These are phyloP conservation scores for Stylonectria norvegica DNA, from an alignment of 2,329 filamentous ascomycete genomes.

Conservation along the genomic window DNA sequence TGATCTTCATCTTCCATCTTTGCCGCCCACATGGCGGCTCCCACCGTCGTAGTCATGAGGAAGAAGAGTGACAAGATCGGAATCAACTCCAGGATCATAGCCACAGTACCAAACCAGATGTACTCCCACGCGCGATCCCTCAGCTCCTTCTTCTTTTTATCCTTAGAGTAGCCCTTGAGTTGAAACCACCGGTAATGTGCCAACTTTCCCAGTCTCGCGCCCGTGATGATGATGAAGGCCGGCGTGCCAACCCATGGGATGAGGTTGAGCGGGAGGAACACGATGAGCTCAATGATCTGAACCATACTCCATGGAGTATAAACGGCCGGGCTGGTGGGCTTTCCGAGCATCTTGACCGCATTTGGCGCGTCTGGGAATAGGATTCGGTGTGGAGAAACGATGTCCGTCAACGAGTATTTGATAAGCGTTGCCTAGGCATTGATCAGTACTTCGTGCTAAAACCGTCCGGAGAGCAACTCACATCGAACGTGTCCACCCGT, in stretches of 20 bases:
- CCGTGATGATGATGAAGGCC: constrained; percentile 83
- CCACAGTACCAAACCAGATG: constrained; percentile 87
- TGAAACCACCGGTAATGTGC: constrained; percentile 91
- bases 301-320: constrained; percentile 87
- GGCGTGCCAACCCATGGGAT: constrained; percentile 80
- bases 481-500: constrained; percentile 80
- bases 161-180: constrained; percentile 69
- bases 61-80: constrained; percentile 93
- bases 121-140: constrained; percentile 73
- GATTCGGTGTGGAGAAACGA: constrained; percentile 65
- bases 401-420: constrained; percentile 64
- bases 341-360: constrained; percentile 76
- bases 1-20: constrained; percentile 63
- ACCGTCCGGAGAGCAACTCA: constrained; percentile 36
- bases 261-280: constrained; percentile 80
- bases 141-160: constrained; percentile 69
- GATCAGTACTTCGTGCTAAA: constrained; percentile 6
- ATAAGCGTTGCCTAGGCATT: constrained; percentile 63
- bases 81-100: constrained; percentile 80
- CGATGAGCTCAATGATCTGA: constrained; percentile 82
- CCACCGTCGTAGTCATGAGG: constrained; percentile 79
- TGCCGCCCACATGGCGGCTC: constrained; percentile 81
- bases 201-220: constrained; percentile 80
- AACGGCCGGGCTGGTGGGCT: constrained; percentile 69
- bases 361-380: constrained; percentile 65